A percentile compares a stretch with the other conserved stretches of the same genome.
phyloP scores from a whole-genome alignment of 768 basidiomycete genomes.

The Amanita subjunquillea region DNA sequence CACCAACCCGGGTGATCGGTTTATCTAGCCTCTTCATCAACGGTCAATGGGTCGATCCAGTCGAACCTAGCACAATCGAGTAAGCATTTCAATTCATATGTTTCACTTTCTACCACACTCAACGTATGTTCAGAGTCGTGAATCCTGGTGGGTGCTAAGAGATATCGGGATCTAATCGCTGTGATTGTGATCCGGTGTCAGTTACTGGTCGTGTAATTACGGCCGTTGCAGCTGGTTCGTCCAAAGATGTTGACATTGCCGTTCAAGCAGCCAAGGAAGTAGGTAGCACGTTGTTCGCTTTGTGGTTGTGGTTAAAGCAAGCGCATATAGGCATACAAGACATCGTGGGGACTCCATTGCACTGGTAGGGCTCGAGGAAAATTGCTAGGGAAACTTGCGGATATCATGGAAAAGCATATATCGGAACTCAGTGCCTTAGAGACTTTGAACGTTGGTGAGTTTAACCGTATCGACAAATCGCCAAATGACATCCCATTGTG shows the following conservation, averaged over 20 bases:
- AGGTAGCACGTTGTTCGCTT: no score
- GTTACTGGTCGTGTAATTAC: conserved; percentile 58
- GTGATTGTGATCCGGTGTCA: conserved; percentile 14
- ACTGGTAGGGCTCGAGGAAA: conserved; percentile 9
- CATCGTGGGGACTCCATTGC: conserved; percentile 37
- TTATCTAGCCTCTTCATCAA: conserved; percentile 3
- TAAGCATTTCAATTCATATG: neutral
- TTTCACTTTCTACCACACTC: neutral
- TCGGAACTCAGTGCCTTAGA: conserved; percentile 61
- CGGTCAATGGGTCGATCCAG: neutral
- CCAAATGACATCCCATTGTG: neutral
- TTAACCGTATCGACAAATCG: neutral
- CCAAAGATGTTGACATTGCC: conserved; percentile 67
- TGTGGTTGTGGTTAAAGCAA: no score
- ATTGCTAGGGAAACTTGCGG: conserved; percentile 45
- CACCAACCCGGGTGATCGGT: no score
- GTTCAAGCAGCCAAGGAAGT: conserved; percentile 46
- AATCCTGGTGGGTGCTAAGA: conserved; percentile 34
- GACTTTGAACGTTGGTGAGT: conserved; percentile 47
- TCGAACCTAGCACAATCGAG: neutral
- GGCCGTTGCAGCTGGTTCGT: conserved; percentile 44
- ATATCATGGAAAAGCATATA: conserved; percentile 42
- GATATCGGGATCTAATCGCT: neutral
- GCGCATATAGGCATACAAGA: conserved; percentile 18
- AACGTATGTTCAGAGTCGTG: conserved; percentile 30